These are phyloP conservation scores for Phaeosphaeriaceae sp. DNA, from an alignment of 2,329 filamentous ascomycete genomes.

Conservation along the genomic window DNA sequence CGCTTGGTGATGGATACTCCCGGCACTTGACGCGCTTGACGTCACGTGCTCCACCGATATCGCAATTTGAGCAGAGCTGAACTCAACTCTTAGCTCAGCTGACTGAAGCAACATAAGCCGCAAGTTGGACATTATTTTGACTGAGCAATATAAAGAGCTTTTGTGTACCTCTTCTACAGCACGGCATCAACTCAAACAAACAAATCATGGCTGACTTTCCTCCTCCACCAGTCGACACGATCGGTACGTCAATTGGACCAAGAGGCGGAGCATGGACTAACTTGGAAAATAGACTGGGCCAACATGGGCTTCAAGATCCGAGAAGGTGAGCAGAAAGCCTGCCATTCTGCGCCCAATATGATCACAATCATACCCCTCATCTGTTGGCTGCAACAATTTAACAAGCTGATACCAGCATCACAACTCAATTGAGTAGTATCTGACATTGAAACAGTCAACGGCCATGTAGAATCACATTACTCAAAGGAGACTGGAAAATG, in stretches of 20 bases:
- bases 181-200: constrained; percentile 4
- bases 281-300: constrained; percentile 72
- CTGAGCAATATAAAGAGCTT: constrained; percentile 3
- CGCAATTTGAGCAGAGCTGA: constrained; percentile 20
- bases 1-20: constrained; percentile 35
- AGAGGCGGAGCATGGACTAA: constrained; percentile 12
- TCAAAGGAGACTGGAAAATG: constrained; percentile 76
- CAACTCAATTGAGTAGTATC: neutral
- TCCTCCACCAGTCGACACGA: constrained; percentile 77
- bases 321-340: constrained; percentile 67
- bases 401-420: neutral
- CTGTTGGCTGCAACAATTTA: neutral
- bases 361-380: neutral
- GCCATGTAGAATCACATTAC: constrained; percentile 90
- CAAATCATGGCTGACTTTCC: constrained; percentile 56
- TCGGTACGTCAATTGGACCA: constrained; percentile 58
- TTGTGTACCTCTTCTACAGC: constrained; percentile 1
- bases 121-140: neutral
- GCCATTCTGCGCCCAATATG: neutral
- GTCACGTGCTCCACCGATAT: constrained; percentile 34
- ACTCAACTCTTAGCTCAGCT: constrained; percentile 15
- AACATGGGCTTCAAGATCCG: constrained; percentile 92
- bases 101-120: constrained; percentile 11
- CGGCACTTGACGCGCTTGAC: constrained; percentile 25
- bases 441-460: constrained; percentile 70